phyloP scores from a whole-genome alignment of 139 green algal genomes.

The Volvox africanus region DNA sequence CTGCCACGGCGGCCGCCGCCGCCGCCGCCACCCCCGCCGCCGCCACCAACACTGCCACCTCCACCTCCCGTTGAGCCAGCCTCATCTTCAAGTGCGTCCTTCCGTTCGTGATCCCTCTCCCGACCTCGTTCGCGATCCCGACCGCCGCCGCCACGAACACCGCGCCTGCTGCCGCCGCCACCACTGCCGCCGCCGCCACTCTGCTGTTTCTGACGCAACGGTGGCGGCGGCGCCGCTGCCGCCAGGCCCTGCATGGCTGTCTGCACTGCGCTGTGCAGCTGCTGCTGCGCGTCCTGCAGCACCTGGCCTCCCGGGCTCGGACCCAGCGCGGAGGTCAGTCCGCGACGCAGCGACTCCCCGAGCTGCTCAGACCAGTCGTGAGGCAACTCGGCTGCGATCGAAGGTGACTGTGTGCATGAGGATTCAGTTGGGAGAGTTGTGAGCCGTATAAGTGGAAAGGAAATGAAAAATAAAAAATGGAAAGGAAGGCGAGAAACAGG shows the following conservation, averaged over 20 bases:
- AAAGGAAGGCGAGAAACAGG: no score
- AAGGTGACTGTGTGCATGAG: background rate
- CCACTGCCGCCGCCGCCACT: background rate
- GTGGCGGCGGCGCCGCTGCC: background rate
- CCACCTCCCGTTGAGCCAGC: background rate
- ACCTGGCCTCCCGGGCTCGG: background rate
- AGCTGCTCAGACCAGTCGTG: slow-evolving; percentile 17
- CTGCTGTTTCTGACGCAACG: background rate
- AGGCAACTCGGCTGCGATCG: slow-evolving; percentile 9
- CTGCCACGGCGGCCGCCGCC: background rate
- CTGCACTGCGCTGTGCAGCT: slow-evolving; percentile 33
- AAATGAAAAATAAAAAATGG: no score
- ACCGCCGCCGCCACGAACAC: background rate
- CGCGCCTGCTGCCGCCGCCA: background rate
- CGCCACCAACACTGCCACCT: background rate
- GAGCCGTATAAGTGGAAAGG: no score
- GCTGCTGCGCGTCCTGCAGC: background rate
- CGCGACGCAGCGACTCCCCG: background rate
- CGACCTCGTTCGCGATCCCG: background rate
- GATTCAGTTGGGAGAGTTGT: background rate
- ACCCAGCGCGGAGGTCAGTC: background rate
- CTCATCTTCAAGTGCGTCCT: background rate
- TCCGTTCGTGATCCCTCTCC: slow-evolving; percentile 2
- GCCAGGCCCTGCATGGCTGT: background rate
- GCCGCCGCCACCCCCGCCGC: background rate